These are phyloP conservation scores for Fagus crenata DNA, from an alignment of 306 rosid genomes.

Conservation along the genomic window DNA sequence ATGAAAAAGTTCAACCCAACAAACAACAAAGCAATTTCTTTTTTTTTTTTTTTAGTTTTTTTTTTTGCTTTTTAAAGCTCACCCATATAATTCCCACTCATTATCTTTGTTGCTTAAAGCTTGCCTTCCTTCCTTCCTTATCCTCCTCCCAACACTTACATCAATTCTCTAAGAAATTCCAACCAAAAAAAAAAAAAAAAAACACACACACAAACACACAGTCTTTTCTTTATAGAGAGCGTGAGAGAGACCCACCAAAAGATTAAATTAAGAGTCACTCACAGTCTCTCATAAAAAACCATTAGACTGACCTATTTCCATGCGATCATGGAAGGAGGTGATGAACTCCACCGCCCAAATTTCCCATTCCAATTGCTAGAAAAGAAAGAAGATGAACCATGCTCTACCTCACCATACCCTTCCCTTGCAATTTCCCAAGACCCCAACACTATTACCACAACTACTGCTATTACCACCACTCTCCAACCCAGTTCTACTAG, in stretches of 20 bases:
- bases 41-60: not conserved
- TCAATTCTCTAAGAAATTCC: conserved; percentile 38
- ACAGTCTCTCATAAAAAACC: conserved; percentile 23
- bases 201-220: not conserved
- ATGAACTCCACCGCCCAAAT: conserved; percentile 66
- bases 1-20: conserved; percentile 30
- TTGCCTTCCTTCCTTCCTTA: conserved; percentile 35
- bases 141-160: conserved; percentile 20
- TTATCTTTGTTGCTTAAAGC: conserved; percentile 90
- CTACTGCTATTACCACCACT: conserved; percentile 22
- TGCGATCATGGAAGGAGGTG: conserved; percentile 90
- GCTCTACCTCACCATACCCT: conserved; percentile 59
- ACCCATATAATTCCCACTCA: conserved; percentile 85
- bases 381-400: conserved; percentile 79
- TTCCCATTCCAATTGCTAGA: conserved; percentile 89
- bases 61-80: conserved; percentile 64
- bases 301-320: conserved; percentile 31
- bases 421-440: conserved; percentile 52
- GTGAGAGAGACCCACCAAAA: conserved; percentile 39
- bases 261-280: conserved; percentile 36
- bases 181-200: conserved; percentile 25
- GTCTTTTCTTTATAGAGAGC: not conserved
- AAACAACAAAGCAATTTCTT: conserved; percentile 52
- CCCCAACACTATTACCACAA: conserved; percentile 30
- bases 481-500: conserved; percentile 1